Evolutionary conservation across 768 basidiomycete genomes (phyloP), one percentile per base, ranked within the genome.

Genomic region (Amanita molliuscula): DNA sequence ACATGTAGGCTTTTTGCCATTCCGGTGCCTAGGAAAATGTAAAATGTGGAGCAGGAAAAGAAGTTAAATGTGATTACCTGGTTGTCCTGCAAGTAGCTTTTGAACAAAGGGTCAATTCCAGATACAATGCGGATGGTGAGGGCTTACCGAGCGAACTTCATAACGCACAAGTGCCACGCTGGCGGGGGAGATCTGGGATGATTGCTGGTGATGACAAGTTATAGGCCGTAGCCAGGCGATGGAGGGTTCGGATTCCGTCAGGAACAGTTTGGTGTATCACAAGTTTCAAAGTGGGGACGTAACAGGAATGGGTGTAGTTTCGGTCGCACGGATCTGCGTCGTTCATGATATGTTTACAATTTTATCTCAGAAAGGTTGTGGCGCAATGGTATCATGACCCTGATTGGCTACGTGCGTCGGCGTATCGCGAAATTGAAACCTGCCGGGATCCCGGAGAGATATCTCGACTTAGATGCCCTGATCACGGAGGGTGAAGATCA

Each of bases 1-100:
- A 78, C 82, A 84, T 82, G 59, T 85, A 82, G 2, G 78, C 80
- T 55, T 70, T 76, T 55, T 79, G 79, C 82, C 82, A 89, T 64
- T 88, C 87, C 1, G 84, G 79, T 26, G 75, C 79, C 87, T 88
- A 43, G 55, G 42, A 47, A 26, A 29, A 50, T 18, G 26, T 31
- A 34, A 25, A 34, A 21, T 28, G 33, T 10, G 47, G n/a, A 28
- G 37, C 13, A 26, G 47, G 18, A 35, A 40, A 13, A 11, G 21
- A 43, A 6, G n/a, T 36, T 16, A n/a, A n/a, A 26, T 33, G 13
- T 23, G 48, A 61, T 41, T 53, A 78, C 84, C 71, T 83, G 82
- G 1, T 78, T 80, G 58, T 87, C 82, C 55, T 78, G 68, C n/a
- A 87, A 68, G 61, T 84, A 80, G 54, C 84, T 86, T 10, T 13